Percentiles rank a stretch among this genome's conserved stretches.
Evolutionary conservation across 306 rosid genomes (phyloP).

Genomic region (Malus orientalis): DNA sequence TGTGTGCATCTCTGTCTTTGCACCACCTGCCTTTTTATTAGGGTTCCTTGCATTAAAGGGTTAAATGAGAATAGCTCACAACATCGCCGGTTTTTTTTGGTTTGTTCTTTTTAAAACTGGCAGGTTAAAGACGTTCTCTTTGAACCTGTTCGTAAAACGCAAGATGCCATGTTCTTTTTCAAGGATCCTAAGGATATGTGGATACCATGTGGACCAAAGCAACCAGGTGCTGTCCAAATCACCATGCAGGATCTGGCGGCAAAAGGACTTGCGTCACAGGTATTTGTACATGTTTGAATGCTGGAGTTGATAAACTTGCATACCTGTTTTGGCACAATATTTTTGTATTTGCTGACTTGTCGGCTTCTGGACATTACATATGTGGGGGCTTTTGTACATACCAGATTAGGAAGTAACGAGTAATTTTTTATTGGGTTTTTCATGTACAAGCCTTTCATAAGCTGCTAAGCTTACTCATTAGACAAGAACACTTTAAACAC

Average conservation of each 20-base stretch:
- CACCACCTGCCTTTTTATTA: background rate
- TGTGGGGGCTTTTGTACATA: background rate
- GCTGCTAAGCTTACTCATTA: background rate
- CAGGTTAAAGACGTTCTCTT: constrained; percentile 98
- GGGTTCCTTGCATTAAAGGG: background rate
- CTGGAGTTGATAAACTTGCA: background rate
- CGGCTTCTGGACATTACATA: background rate
- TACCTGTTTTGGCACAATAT: background rate
- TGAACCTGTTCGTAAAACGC: constrained; percentile 98
- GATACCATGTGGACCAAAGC: constrained; percentile 95
- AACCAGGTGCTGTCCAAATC: constrained; percentile 58
- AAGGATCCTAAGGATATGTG: constrained; percentile 56
- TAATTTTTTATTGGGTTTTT: background rate
- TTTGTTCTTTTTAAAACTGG: background rate
- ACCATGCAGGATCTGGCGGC: constrained; percentile 86
- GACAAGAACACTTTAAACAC: background rate
- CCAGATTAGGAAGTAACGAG: background rate
- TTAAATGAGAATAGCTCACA: background rate
- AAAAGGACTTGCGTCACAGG: constrained; percentile 81
- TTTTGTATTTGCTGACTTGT: background rate
- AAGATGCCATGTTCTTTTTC: constrained; percentile 94
- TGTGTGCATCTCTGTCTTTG: background rate
- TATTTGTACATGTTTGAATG: constrained; percentile 14
- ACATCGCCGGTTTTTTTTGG: background rate
- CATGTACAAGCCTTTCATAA: background rate